These are phyloP conservation scores for Trifolium dubium DNA, from an alignment of 306 rosid species.

Conservation along the genomic window DNA sequence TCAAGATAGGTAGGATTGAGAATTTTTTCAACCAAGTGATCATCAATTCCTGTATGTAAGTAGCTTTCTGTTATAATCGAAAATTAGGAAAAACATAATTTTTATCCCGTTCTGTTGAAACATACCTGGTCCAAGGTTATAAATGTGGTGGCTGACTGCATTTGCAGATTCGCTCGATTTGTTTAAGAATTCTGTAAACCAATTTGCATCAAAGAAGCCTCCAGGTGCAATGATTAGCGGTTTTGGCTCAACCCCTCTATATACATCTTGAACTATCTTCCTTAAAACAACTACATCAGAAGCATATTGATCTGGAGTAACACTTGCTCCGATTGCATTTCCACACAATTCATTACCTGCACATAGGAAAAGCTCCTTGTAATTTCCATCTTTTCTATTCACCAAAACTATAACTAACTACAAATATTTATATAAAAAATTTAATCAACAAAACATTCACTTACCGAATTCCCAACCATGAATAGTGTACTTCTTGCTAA, in stretches of 20 bases:
- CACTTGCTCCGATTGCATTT: slow-evolving; percentile 71
- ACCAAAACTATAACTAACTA: not conserved
- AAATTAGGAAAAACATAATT: slow-evolving; percentile 1
- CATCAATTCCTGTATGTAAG: slow-evolving; percentile 67
- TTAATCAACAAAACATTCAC: slow-evolving; percentile 40
- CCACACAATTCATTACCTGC: slow-evolving; percentile 92
- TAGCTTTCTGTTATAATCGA: slow-evolving; percentile 23
- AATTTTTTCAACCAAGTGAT: slow-evolving; percentile 67
- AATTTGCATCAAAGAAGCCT: slow-evolving; percentile 78
- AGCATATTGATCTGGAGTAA: slow-evolving; percentile 74
- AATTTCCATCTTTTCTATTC: slow-evolving; percentile 3
- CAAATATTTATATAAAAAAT: slow-evolving; percentile 23
- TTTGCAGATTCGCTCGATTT: slow-evolving; percentile 56
- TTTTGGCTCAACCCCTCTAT: slow-evolving; percentile 54
- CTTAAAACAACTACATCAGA: slow-evolving; percentile 60
- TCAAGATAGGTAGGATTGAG: slow-evolving; percentile 73
- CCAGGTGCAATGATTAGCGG: slow-evolving; percentile 88
- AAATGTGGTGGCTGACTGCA: slow-evolving; percentile 80
- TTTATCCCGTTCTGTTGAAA: slow-evolving; percentile 10
- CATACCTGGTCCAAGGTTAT: slow-evolving; percentile 90
- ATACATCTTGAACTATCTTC: slow-evolving; percentile 55
- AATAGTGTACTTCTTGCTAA: slow-evolving; percentile 63
- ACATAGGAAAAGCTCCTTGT: not conserved
- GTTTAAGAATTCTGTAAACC: slow-evolving; percentile 67
- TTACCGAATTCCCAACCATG: slow-evolving; percentile 97